These are phyloP conservation scores for Metschnikowia lochheadii DNA, from an alignment of 805 yeast genomes.

Conservation along the genomic window DNA sequence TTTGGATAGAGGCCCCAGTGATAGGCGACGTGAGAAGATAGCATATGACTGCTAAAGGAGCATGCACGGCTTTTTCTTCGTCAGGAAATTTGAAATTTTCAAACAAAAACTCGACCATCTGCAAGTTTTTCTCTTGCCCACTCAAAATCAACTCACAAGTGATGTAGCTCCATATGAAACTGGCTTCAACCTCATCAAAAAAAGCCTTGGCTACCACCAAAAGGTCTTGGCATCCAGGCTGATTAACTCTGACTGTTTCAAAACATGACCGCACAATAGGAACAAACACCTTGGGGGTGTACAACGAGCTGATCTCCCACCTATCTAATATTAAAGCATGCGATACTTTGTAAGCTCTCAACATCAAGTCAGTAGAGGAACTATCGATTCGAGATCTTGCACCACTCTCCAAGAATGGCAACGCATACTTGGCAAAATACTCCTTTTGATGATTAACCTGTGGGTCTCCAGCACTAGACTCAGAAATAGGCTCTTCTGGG, in stretches of 20 bases:
- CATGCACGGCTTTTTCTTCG: slow-evolving; percentile 80
- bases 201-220: slow-evolving; percentile 60
- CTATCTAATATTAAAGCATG: slow-evolving; percentile 73
- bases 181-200: slow-evolving; percentile 83
- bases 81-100: slow-evolving; percentile 71
- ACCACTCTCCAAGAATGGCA: slow-evolving; percentile 47
- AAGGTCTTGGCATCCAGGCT: slow-evolving; percentile 29
- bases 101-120: slow-evolving; percentile 56
- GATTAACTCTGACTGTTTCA: background rate
- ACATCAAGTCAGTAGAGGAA: slow-evolving; percentile 26
- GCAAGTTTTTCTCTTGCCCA: slow-evolving; percentile 30
- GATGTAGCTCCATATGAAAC: slow-evolving; percentile 69
- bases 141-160: slow-evolving; percentile 38
- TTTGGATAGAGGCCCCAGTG: slow-evolving; percentile 30
- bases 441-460: slow-evolving; percentile 23
- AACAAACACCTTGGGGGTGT: slow-evolving; percentile 65
- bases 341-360: slow-evolving; percentile 60
- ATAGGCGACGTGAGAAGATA: slow-evolving; percentile 27
- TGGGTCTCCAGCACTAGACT: slow-evolving; percentile 19
- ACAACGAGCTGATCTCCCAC: slow-evolving; percentile 85
- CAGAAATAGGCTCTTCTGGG: slow-evolving; percentile 43
- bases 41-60: slow-evolving; percentile 64
- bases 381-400: slow-evolving; percentile 46
- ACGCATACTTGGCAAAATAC: slow-evolving; percentile 61
- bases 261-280: slow-evolving; percentile 58